phyloP scores from a whole-genome alignment of 2,329 filamentous ascomycete species.

The Colletotrichum australisinense region DNA sequence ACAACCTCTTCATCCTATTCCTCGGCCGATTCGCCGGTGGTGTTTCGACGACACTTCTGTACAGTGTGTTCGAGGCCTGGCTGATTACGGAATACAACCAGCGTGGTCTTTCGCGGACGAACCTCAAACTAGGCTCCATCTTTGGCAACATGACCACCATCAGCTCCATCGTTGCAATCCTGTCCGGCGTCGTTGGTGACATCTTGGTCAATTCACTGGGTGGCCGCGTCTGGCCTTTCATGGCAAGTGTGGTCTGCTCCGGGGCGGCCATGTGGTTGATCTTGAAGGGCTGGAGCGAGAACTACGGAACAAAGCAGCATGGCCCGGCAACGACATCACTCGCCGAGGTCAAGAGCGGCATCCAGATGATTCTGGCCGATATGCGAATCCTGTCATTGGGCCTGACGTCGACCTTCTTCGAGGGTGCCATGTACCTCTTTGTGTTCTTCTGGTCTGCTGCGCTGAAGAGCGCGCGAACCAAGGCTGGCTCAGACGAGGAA shows the following conservation, averaged over 20 bases:
- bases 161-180: constrained; percentile 67
- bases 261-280: constrained; percentile 58
- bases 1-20: constrained; percentile 57
- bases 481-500: constrained; percentile 42
- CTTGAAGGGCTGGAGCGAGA: constrained; percentile 52
- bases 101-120: constrained; percentile 53
- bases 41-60: constrained; percentile 66
- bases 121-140: constrained; percentile 58
- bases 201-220: constrained; percentile 58
- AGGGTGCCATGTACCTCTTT: constrained; percentile 72
- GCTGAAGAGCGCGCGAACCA: constrained; percentile 55
- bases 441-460: constrained; percentile 72
- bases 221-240: constrained; percentile 64
- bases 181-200: constrained; percentile 63
- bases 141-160: constrained; percentile 64
- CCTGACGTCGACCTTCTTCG: constrained; percentile 67
- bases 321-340: constrained; percentile 27
- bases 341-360: constrained; percentile 36
- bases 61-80: constrained; percentile 70
- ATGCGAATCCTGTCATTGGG: constrained; percentile 62
- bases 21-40: constrained; percentile 66
- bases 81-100: constrained; percentile 68
- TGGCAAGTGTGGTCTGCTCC: constrained; percentile 56
- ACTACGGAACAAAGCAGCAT: constrained; percentile 39
- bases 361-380: constrained; percentile 48